phyloP scores from a whole-genome alignment of 768 basidiomycete genomes.

The Amanita phalloides region DNA sequence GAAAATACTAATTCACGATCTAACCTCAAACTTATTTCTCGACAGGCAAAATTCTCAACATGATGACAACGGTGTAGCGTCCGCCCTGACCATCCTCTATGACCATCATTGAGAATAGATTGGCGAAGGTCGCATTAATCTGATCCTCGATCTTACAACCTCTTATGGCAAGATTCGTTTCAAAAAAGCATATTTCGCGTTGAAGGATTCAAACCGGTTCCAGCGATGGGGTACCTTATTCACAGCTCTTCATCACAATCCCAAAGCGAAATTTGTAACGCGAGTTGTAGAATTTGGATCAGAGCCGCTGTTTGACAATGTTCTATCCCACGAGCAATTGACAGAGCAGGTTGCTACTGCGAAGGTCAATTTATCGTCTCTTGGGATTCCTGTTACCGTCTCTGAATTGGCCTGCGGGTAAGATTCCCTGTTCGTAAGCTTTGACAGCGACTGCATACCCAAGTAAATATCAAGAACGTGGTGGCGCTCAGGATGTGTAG shows the following conservation, averaged over 20 bases:
- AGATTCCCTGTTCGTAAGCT: slow-evolving; percentile 12
- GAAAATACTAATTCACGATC: no score
- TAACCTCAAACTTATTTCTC: no score
- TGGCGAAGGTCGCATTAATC: no score
- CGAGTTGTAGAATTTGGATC: slow-evolving; percentile 49
- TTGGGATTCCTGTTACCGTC: slow-evolving; percentile 48
- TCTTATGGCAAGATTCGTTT: no score
- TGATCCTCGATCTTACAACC: no score
- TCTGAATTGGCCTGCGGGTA: slow-evolving; percentile 37
- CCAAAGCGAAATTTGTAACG: slow-evolving; percentile 41
- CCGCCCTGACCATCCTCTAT: no score
- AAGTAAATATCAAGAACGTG: slow-evolving; percentile 27
- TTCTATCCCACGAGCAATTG: slow-evolving; percentile 29
- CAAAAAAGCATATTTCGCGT: no score
- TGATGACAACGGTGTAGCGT: no score
- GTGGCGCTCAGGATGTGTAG: slow-evolving; percentile 40
- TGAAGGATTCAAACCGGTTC: background rate
- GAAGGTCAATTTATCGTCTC: slow-evolving; percentile 30
- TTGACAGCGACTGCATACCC: background rate
- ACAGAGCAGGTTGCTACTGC: slow-evolving; percentile 32
- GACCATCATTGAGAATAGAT: no score
- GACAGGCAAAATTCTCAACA: no score
- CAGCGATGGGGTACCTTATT: slow-evolving; percentile 33
- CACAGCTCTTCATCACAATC: slow-evolving; percentile 31
- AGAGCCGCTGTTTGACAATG: slow-evolving; percentile 43